phyloP scores from a whole-genome alignment of 352 stramenopile species.

The Phytopythium chamaehyphon region DNA sequence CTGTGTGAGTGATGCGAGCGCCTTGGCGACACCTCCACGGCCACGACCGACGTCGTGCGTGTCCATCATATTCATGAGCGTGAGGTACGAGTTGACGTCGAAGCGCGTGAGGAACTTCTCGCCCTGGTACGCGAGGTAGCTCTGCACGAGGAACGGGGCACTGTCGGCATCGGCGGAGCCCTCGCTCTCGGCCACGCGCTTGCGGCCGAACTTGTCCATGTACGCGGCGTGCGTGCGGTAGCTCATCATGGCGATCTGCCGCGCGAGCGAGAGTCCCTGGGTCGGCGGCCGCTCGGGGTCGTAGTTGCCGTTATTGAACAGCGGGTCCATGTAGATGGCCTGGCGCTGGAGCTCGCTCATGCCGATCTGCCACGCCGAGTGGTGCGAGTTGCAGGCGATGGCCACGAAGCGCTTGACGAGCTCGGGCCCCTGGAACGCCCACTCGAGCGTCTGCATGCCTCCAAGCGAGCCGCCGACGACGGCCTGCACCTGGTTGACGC shows the following conservation, averaged over 20 bases:
- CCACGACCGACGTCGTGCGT: slow-evolving; percentile 91
- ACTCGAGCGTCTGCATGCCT: slow-evolving; percentile 97
- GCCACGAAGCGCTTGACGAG: slow-evolving; percentile 90
- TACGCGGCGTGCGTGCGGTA: slow-evolving; percentile 94
- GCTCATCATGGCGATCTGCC: slow-evolving; percentile 96
- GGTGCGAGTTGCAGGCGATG: slow-evolving; percentile 92
- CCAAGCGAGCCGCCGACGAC: slow-evolving; percentile 96
- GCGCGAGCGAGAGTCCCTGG: slow-evolving; percentile 86
- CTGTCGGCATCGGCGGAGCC: slow-evolving; percentile 24
- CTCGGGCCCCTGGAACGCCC: slow-evolving; percentile 81
- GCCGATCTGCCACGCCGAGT: slow-evolving; percentile 96
- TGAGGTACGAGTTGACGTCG: slow-evolving; percentile 95
- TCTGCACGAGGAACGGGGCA: slow-evolving; percentile 72
- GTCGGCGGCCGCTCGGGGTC: slow-evolving; percentile 55
- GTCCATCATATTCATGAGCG: slow-evolving; percentile 96
- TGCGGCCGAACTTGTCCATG: slow-evolving; percentile 90
- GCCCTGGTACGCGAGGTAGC: slow-evolving; percentile 90
- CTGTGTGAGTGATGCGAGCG: slow-evolving; percentile 48
- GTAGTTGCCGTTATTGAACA: slow-evolving; percentile 86
- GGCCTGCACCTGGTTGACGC: slow-evolving; percentile 75
- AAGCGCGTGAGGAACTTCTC: slow-evolving; percentile 94
- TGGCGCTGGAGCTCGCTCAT: slow-evolving; percentile 95
- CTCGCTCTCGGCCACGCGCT: slow-evolving; percentile 21
- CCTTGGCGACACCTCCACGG: slow-evolving; percentile 72
- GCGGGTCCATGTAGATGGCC: slow-evolving; percentile 94